A percentile compares a stretch with the other conserved stretches of the same genome.
Evolutionary conservation across 2,329 filamentous ascomycete species (phyloP).

Genomic region (Sarocladium oryzae): DNA sequence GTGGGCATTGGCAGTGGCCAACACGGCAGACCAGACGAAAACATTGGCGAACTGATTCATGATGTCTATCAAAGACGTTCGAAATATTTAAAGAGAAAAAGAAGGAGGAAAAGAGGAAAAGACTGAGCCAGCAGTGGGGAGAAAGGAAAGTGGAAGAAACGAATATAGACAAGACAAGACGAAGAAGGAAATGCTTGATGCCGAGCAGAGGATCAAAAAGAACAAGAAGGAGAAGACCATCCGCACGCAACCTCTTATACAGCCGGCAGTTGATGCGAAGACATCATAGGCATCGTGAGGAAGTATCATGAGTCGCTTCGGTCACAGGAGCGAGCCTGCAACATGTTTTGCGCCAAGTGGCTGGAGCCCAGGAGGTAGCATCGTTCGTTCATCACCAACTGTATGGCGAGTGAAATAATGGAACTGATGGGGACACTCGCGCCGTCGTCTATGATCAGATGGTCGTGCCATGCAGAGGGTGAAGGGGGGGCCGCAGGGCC

Average conservation of each 20-base stretch:
- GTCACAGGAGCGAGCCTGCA: background rate
- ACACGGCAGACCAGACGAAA: background rate
- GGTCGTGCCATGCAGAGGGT: too few relatives aligned
- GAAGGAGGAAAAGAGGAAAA: background rate
- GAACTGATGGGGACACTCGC: too few relatives aligned
- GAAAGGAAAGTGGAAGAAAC: constrained; percentile 13
- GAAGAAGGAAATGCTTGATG: constrained; percentile 3
- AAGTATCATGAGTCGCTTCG: background rate
- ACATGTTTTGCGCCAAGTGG: constrained; percentile 1
- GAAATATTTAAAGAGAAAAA: background rate
- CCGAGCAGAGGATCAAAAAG: background rate
- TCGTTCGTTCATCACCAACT: too few relatives aligned
- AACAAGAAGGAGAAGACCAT: background rate
- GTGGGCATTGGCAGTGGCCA: constrained; percentile 23
- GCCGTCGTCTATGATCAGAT: too few relatives aligned
- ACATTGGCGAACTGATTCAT: background rate
- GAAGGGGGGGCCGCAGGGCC: too few relatives aligned
- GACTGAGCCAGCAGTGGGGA: constrained; percentile 3
- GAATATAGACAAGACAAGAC: constrained; percentile 10
- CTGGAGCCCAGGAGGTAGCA: constrained; percentile 3
- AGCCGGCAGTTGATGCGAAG: too few relatives aligned
- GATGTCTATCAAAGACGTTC: background rate
- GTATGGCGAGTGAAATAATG: too few relatives aligned
- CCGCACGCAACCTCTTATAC: too few relatives aligned
- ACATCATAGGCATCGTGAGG: background rate